Base-by-base conservation (phyloP, 1,139 yeast genomes). In the Candida sp. region DNA sequence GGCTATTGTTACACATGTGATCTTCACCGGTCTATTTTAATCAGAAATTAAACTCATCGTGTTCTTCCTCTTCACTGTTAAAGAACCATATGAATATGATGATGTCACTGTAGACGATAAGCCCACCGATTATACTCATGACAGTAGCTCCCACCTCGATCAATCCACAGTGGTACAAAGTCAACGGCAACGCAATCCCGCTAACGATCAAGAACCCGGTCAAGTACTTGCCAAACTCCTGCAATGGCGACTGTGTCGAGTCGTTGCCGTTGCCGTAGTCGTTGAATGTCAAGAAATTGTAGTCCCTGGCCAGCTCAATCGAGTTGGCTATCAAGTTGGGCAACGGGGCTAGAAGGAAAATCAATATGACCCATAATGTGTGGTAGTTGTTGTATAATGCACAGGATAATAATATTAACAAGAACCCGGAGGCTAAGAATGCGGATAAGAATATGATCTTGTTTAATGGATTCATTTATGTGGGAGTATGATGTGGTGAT, bases 391-490 rank as follows among this genome's bases (percentile, higher is more conserved):
- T 78, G 69, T 79, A 88, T 44, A 88, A 74, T 7, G 94, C 93
- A 68, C 94, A 87, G 58, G 90, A 83, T 50, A 88, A 72, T 46
- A 88, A 80, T 44, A 87, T 88, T 51, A 87, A 72, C n/a, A 88
- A 74, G 63, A 88, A 87, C 17, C 96, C 96, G 7, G 87, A 72
- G 1, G 96, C 93, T 43, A 88, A 73, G 42, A 88, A 77, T 23
- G 89, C 86, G 32, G 90, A 83, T 42, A 88, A 78, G 55, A 85
- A 86, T 56, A 88, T 86, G 58, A 88, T 85, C 63, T 85, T 86
- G 47, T 89, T 85, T 58, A 88, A 74, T 38, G 94, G 90, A 54
- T 82, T 78, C 75, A 70, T 70, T 31, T 28, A 5, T 17, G 17
- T 17, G 17, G 17, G 17, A 17, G 17, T 17, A 17, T 17, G 17